A percentile compares a stretch with the other conserved stretches of the same genome.
These are phyloP conservation scores for Durusdinium trenchii DNA, from an alignment of 73 alveolate genomes.

Conservation along the genomic window DNA sequence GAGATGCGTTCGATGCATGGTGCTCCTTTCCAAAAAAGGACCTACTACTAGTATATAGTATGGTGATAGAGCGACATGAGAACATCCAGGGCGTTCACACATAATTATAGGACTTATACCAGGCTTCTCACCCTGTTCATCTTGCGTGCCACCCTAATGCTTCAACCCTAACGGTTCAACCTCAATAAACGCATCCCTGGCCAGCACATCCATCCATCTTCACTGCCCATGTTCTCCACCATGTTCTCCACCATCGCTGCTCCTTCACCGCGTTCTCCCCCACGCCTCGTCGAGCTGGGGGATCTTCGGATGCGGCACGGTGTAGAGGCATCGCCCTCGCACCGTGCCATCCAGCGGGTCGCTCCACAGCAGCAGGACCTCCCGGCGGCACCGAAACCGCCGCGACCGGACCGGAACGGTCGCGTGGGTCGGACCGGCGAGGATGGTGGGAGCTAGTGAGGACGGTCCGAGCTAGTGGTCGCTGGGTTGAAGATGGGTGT, in stretches of 20 bases:
- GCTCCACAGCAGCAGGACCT: conserved; percentile 77
- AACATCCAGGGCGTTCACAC: too few relatives aligned
- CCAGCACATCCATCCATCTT: too few relatives aligned
- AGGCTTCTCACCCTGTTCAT: background rate
- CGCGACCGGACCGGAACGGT: background rate
- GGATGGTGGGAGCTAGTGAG: too few relatives aligned
- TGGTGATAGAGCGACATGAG: background rate
- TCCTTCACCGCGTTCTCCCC: too few relatives aligned
- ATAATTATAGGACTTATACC: background rate
- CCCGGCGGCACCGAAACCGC: background rate
- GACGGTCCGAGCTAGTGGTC: too few relatives aligned
- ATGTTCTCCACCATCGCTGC: too few relatives aligned
- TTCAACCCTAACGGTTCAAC: too few relatives aligned
- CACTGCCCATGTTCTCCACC: too few relatives aligned
- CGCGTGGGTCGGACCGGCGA: background rate
- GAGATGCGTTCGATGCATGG: background rate
- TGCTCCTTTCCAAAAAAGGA: background rate
- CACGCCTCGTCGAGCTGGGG: conserved; percentile 72
- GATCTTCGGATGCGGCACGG: conserved; percentile 75
- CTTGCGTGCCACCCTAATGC: background rate
- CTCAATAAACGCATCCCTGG: too few relatives aligned
- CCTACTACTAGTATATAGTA: background rate
- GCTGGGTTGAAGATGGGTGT: too few relatives aligned
- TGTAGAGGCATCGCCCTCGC: conserved; percentile 89
- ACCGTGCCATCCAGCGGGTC: conserved; percentile 44